Evolutionary conservation across 2,329 filamentous ascomycete genomes (phyloP), one percentile per base, ranked within the genome.

Genomic region (Fusarium citri): DNA sequence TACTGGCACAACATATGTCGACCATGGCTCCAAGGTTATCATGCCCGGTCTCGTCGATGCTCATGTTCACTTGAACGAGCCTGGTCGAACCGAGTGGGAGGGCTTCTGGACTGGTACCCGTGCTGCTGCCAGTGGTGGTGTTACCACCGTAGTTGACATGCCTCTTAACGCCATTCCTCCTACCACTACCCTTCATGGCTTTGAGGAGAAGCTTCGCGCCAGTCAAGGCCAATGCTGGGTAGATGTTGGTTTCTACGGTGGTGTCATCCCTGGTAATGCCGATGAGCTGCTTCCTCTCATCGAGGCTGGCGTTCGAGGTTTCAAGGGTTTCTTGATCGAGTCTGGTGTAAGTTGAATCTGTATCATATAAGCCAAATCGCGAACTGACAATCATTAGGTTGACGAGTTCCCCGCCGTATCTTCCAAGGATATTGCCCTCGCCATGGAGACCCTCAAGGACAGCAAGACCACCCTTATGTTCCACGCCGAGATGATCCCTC

Each of bases 141-240:
- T 98, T 26, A 99, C 96, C 7, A 98, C 96, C 1, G 94, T 99
- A 12, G 85, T 99, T 76, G 96, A 98, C 81, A 99, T 99, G 96
- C 96, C 96, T 34, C 82, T 98, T 67, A 99, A 99, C 81, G 94
- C 95, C 50, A 97, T 99, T 56, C 96, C 96, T 37, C 96, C 96
- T 0, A 99, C 96, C 0, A 98, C 95, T 12, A 98, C 95, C 0
- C 86, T 98, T 5, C 84, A 85, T 20, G 93, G 92, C 9, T 87
- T 99, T 72, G 85, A 91, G 66, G 92, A 94, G 83, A 99, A 99
- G 85, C 85, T 97, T 48, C 87, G 88, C 28, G 96, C 96, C 25
- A 94, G 94, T 42, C 81, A 88, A 66, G 94, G 92, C 34, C 92
- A 98, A 82, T 97, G 95, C 82, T 99, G 95, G 95, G 94, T 98